These are phyloP conservation scores for Colletotrichum simmondsii DNA, from an alignment of 2,329 filamentous ascomycete species.

Conservation along the genomic window DNA sequence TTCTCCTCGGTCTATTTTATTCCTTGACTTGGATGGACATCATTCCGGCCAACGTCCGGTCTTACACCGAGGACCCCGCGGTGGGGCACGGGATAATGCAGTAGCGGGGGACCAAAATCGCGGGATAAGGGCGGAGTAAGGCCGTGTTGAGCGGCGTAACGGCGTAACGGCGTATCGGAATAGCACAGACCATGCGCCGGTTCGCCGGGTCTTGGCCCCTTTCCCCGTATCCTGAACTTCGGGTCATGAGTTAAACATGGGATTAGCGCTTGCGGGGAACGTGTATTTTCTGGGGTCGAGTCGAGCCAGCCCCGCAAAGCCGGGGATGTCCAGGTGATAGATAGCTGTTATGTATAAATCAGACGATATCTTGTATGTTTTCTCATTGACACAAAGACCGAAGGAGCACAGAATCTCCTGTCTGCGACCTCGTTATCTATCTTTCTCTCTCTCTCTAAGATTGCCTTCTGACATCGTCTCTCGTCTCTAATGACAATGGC, in stretches of 20 bases:
- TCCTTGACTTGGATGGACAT: not conserved
- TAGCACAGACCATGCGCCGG: slow-evolving; percentile 21
- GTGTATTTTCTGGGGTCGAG: slow-evolving; percentile 1
- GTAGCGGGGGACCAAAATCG: not conserved
- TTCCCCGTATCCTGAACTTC: not conserved
- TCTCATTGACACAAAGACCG: not conserved
- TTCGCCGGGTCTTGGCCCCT: slow-evolving; percentile 7
- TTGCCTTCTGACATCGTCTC: not conserved
- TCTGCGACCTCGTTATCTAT: too few relatives aligned
- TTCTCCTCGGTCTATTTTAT: slow-evolving; percentile 4
- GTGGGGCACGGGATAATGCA: slow-evolving; percentile 22
- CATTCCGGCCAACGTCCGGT: not conserved
- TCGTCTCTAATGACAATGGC: not conserved
- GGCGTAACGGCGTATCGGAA: slow-evolving; percentile 23
- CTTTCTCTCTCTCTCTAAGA: not conserved
- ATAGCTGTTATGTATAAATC: not conserved
- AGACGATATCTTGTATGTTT: not conserved
- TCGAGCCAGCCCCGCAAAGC: slow-evolving; percentile 16
- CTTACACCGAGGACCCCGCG: slow-evolving; percentile 14
- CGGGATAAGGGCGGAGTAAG: slow-evolving; percentile 6
- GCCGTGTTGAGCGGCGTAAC: slow-evolving; percentile 5
- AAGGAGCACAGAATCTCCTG: not conserved
- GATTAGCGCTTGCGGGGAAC: slow-evolving; percentile 15
- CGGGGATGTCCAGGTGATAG: not conserved
- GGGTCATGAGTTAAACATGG: not conserved